A percentile compares a stretch with the other conserved stretches of the same genome.
Evolutionary conservation across 2,329 filamentous ascomycete genomes (phyloP).

Genomic region (Neonectria sp.): DNA sequence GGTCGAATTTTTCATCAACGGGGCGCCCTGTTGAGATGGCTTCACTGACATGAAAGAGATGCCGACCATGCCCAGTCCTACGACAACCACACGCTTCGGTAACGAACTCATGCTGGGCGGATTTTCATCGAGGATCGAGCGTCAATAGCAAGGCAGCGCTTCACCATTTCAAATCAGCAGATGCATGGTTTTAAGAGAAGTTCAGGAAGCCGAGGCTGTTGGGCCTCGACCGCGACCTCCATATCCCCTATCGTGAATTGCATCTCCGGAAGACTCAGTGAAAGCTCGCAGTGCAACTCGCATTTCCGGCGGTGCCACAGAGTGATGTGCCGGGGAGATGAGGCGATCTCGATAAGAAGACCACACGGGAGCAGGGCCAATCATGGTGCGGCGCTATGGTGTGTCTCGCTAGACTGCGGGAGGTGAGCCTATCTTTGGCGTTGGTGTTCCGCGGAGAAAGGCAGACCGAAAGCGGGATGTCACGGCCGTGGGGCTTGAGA

Average conservation of each 20-base stretch:
- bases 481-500: constrained; percentile 29
- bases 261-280: constrained; percentile 41
- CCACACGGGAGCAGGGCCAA: constrained; percentile 30
- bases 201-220: constrained; percentile 18
- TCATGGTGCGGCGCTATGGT: constrained; percentile 19
- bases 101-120: constrained; percentile 37
- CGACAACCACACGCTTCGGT: constrained; percentile 81
- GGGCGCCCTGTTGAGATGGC: neutral
- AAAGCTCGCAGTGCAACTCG: constrained; percentile 31
- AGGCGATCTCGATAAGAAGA: constrained; percentile 45
- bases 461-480: constrained; percentile 12
- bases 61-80: constrained; percentile 93
- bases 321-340: constrained; percentile 26
- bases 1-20: neutral
- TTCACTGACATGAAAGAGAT: constrained; percentile 85
- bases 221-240: constrained; percentile 24
- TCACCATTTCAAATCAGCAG: constrained; percentile 4
- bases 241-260: constrained; percentile 39
- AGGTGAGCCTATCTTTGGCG: neutral
- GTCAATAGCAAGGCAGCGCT: neutral
- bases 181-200: constrained; percentile 37
- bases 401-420: neutral
- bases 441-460: constrained; percentile 44
- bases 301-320: constrained; percentile 42
- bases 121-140: constrained; percentile 8